Evolutionary conservation across 192 early-diverging fungal species (phyloP).

Genomic region (Powellomyces hirtus): DNA sequence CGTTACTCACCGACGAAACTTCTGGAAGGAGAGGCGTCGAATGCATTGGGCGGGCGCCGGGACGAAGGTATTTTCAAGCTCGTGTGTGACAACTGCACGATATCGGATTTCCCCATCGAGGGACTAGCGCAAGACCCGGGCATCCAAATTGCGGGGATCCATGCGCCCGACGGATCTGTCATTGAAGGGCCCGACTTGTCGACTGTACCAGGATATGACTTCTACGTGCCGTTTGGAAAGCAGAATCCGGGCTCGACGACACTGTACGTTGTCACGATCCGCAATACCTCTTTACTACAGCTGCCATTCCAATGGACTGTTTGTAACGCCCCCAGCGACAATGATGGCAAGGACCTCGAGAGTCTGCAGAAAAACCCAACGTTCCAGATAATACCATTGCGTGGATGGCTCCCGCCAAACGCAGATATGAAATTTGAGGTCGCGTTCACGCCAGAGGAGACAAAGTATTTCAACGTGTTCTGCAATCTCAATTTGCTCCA

Average conservation of each 20-base stretch:
- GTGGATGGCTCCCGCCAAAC: constrained; percentile 35
- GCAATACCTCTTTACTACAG: constrained; percentile 33
- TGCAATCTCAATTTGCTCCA: constrained; percentile 33
- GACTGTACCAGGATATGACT: constrained; percentile 1
- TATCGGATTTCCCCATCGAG: constrained; percentile 32
- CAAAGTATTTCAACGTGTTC: constrained; percentile 38
- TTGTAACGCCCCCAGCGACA: constrained; percentile 27
- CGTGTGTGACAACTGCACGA: constrained; percentile 51
- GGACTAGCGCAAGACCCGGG: constrained; percentile 38
- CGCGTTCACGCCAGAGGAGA: constrained; percentile 29
- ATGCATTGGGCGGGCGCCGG: not conserved
- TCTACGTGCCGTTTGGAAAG: constrained; percentile 29
- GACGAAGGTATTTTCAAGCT: constrained; percentile 33
- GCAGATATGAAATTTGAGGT: constrained; percentile 36
- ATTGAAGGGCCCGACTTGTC: not conserved
- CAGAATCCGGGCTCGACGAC: constrained; percentile 41
- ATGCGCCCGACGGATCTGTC: not conserved
- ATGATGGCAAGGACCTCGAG: not conserved
- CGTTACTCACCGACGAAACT: constrained; percentile 19
- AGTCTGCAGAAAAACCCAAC: constrained; percentile 6
- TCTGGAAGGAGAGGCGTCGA: not conserved
- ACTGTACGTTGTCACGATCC: constrained; percentile 26
- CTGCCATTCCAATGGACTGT: constrained; percentile 41
- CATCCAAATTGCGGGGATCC: not conserved
- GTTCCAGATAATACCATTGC: constrained; percentile 31